Base-by-base conservation (phyloP, 2,329 filamentous ascomycete genomes). In the Graphiopsis chlorocephala region DNA sequence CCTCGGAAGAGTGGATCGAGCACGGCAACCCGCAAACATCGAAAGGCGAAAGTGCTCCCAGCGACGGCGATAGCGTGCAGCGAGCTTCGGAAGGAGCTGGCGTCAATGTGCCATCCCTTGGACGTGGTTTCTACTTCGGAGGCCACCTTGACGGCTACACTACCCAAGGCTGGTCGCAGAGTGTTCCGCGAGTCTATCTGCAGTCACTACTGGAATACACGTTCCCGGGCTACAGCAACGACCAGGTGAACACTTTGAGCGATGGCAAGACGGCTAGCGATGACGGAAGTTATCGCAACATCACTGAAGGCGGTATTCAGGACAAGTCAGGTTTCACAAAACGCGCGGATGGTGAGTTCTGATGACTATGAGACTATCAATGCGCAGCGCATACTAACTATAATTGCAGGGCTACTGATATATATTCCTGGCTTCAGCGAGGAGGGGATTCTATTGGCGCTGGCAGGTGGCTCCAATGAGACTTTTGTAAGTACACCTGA, bases 341-440 rank as follows among this genome's bases (percentile, higher is more conserved):
- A 72, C 82, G 90, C 59, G 90, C 90, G 1, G 90, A 93, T 75
- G 90, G 53, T 56, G 7, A 17, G 29, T 45, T 15, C 53, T 35
- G 17, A 3, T 26, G 38, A 17, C 29, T 17, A 56, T 33, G 17
- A 8, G 4, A 3, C 10, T 14, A 25, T 14, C 17, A 8, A 23
- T 15, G 6, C 2, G 10, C 15, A 5, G 31, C 12, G 10, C 52
- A 25, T 33, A 38, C 53, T 56, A 6, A 53, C 23, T 26, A 11
- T 3, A 7, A 8, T 2, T 14, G 11, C 31, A 56, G 53, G 90
- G 11, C 82, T 88, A 1, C 78, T 93, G 60, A 83, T 91, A 0
- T 92, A 90, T 72, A 83, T 96, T 0, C 92, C 92, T 1, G 90
- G 90, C 0, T 91, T 93, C 52, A 90, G 91, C 3, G 79, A 84